A percentile compares a stretch with the other conserved stretches of the same genome.
These are phyloP conservation scores for Monosporascus sp. DNA, from an alignment of 2,329 filamentous ascomycete genomes.

Conservation along the genomic window DNA sequence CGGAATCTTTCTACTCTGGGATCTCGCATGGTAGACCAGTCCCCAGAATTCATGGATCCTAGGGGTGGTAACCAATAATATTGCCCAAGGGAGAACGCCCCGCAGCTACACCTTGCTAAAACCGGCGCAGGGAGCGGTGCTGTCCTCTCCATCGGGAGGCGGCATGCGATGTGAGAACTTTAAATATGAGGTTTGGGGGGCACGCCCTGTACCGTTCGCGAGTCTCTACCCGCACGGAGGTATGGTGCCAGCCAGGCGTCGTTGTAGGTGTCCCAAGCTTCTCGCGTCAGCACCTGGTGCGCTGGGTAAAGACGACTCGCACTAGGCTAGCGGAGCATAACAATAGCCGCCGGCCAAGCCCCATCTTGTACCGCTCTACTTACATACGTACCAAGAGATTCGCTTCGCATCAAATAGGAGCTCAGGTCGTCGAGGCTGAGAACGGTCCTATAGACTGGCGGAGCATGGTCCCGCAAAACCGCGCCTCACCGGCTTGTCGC, in stretches of 20 bases:
- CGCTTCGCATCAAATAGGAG: background rate
- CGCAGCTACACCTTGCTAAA: background rate
- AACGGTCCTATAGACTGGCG: background rate
- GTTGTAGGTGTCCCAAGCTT: slow-evolving; percentile 11
- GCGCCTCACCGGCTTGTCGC: background rate
- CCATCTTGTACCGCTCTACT: background rate
- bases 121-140: background rate
- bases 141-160: background rate
- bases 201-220: background rate
- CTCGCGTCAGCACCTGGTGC: slow-evolving; percentile 17
- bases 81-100: background rate
- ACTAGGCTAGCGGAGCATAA: background rate
- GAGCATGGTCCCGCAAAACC: background rate
- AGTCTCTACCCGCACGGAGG: background rate
- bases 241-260: background rate
- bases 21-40: background rate
- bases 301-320: background rate
- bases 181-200: background rate
- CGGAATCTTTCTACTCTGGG: background rate
- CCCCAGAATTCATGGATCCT: background rate
- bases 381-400: background rate
- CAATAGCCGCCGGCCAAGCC: background rate
- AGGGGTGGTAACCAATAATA: background rate
- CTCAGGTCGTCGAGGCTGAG: background rate
- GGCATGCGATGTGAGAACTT: background rate